A percentile compares a stretch with the other conserved stretches of the same genome.
These are phyloP conservation scores for Xylaria castorea DNA, from an alignment of 495 filamentous ascomycete genomes.

Conservation along the genomic window DNA sequence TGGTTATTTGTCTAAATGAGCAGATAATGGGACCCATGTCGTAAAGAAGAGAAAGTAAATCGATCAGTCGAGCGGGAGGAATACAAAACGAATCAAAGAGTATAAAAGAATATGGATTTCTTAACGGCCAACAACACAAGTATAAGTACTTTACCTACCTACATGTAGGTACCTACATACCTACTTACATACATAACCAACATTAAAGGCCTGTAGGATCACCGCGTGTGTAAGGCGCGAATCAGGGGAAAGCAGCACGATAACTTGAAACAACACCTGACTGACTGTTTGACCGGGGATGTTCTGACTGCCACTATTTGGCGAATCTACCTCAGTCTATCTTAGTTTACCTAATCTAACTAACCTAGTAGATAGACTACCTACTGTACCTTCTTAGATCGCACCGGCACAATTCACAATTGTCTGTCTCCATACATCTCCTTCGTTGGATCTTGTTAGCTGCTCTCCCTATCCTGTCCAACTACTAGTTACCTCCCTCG, in stretches of 20 bases:
- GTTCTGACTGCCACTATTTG: not conserved
- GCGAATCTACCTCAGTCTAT: not conserved
- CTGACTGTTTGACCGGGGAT: constrained; percentile 3
- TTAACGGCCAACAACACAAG: not conserved
- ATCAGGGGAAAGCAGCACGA: constrained; percentile 21
- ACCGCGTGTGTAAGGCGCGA: constrained; percentile 4
- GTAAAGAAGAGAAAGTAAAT: not conserved
- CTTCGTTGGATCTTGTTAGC: not conserved
- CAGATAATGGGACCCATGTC: not conserved
- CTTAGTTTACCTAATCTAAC: not conserved
- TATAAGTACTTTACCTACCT: too few species aligned
- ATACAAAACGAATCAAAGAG: not conserved
- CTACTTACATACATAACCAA: too few species aligned
- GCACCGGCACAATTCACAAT: too few species aligned
- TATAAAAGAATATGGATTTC: not conserved
- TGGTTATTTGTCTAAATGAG: not conserved
- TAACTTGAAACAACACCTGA: constrained; percentile 23
- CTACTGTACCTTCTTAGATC: too few species aligned
- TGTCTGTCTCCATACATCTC: not conserved
- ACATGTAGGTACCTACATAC: too few species aligned
- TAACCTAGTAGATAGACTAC: too few species aligned
- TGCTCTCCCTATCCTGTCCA: not conserved
- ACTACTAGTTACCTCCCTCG: not conserved
- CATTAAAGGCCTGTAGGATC: not conserved
- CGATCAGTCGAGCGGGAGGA: not conserved